Conservation (phyloP, 345 rosid species). For the Salix dunnii region DNA sequence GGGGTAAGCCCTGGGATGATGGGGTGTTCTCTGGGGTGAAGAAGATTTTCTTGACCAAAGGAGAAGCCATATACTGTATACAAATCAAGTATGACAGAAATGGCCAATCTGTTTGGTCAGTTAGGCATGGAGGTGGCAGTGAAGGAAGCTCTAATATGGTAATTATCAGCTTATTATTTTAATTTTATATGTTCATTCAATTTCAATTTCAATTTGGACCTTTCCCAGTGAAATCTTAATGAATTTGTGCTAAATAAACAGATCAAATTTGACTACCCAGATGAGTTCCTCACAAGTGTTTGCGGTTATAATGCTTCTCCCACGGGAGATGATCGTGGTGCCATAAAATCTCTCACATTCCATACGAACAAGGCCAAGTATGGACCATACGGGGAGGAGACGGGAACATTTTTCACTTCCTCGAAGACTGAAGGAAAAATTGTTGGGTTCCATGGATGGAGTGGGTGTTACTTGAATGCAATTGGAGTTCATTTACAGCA, state of each 20-base stretch:
- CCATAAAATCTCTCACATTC: constrained; percentile 20
- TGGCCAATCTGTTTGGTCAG: constrained; percentile 25
- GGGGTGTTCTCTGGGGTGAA: constrained; percentile 15
- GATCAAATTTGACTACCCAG: constrained; percentile 23
- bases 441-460: constrained; percentile 29
- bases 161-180: not conserved
- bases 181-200: not conserved
- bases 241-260: not conserved
- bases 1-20: constrained; percentile 26
- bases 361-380: constrained; percentile 22
- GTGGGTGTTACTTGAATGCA: constrained; percentile 18
- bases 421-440: constrained; percentile 9
- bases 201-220: not conserved
- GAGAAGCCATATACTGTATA: constrained; percentile 19
- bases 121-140: constrained; percentile 25
- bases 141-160: constrained; percentile 15
- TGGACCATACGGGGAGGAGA: constrained; percentile 28
- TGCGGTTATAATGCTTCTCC: constrained; percentile 15
- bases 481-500: constrained; percentile 22
- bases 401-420: constrained; percentile 11
- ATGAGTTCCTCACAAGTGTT: constrained; percentile 14
- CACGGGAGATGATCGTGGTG: constrained; percentile 8
- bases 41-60: constrained; percentile 17
- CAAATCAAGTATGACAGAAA: constrained; percentile 26
- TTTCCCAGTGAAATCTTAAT: not conserved